These are phyloP conservation scores for Cyberlindnera subsufficiens DNA, from an alignment of 805 yeast species.

Conservation along the genomic window DNA sequence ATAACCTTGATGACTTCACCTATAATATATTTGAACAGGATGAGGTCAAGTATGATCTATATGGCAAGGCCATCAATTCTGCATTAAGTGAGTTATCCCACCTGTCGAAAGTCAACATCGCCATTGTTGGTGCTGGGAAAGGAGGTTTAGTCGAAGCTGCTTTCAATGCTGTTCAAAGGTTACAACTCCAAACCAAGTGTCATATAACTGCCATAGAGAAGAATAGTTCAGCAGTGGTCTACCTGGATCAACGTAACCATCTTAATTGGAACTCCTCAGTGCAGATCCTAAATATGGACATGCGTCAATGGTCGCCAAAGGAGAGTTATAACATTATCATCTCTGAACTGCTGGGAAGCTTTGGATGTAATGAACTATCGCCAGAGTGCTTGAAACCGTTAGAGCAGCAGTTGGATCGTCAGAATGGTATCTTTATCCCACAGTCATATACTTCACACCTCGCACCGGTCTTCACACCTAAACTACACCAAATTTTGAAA, in stretches of 20 bases:
- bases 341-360: constrained; percentile 82
- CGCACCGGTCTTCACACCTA: constrained; percentile 64
- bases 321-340: constrained; percentile 52
- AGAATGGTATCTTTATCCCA: constrained; percentile 56
- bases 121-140: constrained; percentile 83
- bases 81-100: constrained; percentile 22
- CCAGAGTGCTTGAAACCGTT: constrained; percentile 68
- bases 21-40: constrained; percentile 74
- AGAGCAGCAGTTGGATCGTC: constrained; percentile 32
- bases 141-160: constrained; percentile 70
- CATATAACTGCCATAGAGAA: constrained; percentile 65
- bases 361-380: constrained; percentile 86
- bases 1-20: constrained; percentile 49
- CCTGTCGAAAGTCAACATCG: constrained; percentile 30
- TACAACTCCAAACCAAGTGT: constrained; percentile 20
- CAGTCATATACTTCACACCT: constrained; percentile 49
- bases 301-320: constrained; percentile 42
- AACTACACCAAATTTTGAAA: constrained; percentile 34
- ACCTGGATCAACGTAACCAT: constrained; percentile 42
- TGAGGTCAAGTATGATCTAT: constrained; percentile 57
- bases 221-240: constrained; percentile 53
- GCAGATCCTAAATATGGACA: constrained; percentile 49
- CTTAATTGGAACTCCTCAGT: constrained; percentile 50
- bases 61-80: constrained; percentile 26
- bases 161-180: constrained; percentile 33